A percentile compares a stretch with the other conserved stretches of the same genome.
phyloP scores from a whole-genome alignment of 768 basidiomycete genomes.

The Neoboletus magnificus region DNA sequence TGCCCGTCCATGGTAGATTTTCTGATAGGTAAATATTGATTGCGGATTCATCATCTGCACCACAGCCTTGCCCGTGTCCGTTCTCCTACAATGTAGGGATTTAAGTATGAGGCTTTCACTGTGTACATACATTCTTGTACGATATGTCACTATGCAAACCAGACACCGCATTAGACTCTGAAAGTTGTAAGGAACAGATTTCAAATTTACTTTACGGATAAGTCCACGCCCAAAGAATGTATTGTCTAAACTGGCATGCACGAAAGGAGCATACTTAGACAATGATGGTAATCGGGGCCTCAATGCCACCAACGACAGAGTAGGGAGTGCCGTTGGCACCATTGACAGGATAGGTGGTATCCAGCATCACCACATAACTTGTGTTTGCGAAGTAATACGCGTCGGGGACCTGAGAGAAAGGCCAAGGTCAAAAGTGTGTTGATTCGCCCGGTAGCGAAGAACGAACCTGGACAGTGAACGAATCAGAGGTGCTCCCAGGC shows the following conservation, averaged over 20 bases:
- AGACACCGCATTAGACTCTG: too few relatives aligned
- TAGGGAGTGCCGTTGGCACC: constrained; percentile 22
- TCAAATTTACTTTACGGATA: neutral
- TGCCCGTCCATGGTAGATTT: neutral
- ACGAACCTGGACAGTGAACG: constrained; percentile 20
- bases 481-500: constrained; percentile 4
- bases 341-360: constrained; percentile 20
- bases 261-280: neutral
- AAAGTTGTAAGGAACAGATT: neutral
- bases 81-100: too few relatives aligned
- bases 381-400: constrained; percentile 21
- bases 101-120: too few relatives aligned
- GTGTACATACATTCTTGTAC: too few relatives aligned
- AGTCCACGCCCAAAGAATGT: too few relatives aligned
- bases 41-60: too few relatives aligned
- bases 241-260: neutral
- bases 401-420: constrained; percentile 20
- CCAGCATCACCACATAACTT: constrained; percentile 22
- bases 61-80: too few relatives aligned
- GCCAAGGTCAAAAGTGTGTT: neutral
- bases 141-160: too few relatives aligned
- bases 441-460: neutral
- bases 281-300: constrained; percentile 14
- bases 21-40: too few relatives aligned
- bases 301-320: constrained; percentile 22